Conservation (phyloP, 352 stramenopile species). For the Pelagophyceae sp. region DNA sequence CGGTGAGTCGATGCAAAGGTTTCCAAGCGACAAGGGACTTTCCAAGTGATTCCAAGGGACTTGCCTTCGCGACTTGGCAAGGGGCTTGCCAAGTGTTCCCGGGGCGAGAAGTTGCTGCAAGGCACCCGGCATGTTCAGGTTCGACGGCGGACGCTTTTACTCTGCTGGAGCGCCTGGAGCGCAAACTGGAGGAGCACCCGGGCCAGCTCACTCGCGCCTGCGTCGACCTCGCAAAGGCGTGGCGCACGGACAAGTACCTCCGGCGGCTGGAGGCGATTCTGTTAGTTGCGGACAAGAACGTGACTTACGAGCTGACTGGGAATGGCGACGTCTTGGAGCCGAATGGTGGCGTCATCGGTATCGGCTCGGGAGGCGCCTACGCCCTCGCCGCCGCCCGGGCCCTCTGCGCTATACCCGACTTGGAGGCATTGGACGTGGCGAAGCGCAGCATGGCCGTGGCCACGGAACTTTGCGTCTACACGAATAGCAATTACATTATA, state of each 20-base stretch:
- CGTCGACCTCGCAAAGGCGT: slow-evolving; percentile 97
- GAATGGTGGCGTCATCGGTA: slow-evolving; percentile 87
- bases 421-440: slow-evolving; percentile 83
- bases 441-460: slow-evolving; percentile 87
- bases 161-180: slow-evolving; percentile 93
- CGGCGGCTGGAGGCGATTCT: slow-evolving; percentile 77
- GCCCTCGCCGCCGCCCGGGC: slow-evolving; percentile 79
- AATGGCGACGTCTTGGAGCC: slow-evolving; percentile 96
- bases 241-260: slow-evolving; percentile 97
- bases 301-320: slow-evolving; percentile 92
- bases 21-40: too few relatives aligned
- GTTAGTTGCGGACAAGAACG: slow-evolving; percentile 87
- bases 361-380: slow-evolving; percentile 69
- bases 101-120: too few relatives aligned
- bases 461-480: slow-evolving; percentile 95
- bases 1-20: too few relatives aligned
- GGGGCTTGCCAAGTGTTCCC: slow-evolving; percentile 91
- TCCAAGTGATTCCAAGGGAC: too few relatives aligned
- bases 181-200: slow-evolving; percentile 94
- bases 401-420: slow-evolving; percentile 79
- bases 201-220: slow-evolving; percentile 89
- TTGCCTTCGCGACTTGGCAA: too few relatives aligned
- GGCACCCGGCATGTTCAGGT: too few relatives aligned
- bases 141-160: slow-evolving; percentile 95
- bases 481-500: slow-evolving; percentile 91